Conservation (phyloP, 441 rosid genomes). For the Gossypium gossypioides region DNA sequence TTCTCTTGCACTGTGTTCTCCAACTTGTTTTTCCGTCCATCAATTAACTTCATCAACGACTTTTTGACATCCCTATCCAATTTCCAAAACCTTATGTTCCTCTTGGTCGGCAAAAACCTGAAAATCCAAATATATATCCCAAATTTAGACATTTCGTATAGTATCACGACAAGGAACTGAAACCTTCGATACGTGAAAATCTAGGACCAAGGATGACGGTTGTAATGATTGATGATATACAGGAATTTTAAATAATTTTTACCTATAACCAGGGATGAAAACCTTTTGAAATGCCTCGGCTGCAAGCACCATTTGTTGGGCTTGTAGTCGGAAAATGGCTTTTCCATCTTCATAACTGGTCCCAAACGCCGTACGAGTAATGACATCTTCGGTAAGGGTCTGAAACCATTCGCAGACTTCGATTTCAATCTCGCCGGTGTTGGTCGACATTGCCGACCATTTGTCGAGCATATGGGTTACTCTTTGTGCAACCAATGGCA, state of each 20-base stretch:
- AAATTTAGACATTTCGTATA: neutral
- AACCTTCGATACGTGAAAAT: neutral
- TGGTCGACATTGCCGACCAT: constrained; percentile 40
- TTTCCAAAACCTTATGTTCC: constrained; percentile 69
- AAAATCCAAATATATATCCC: neutral
- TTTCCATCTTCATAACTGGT: constrained; percentile 75
- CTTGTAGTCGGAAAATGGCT: constrained; percentile 63
- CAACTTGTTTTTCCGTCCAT: constrained; percentile 26
- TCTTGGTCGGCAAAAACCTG: constrained; percentile 49
- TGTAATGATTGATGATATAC: neutral
- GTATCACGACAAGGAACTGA: neutral
- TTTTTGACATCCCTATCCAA: constrained; percentile 60
- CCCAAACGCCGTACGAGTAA: constrained; percentile 72
- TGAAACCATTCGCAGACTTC: constrained; percentile 85
- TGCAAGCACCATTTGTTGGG: constrained; percentile 66
- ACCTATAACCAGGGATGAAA: constrained; percentile 84
- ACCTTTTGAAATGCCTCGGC: constrained; percentile 77
- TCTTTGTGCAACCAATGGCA: constrained; percentile 67
- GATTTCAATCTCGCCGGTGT: constrained; percentile 41
- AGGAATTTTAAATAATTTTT: neutral
- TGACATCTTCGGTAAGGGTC: constrained; percentile 68
- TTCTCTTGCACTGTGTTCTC: neutral
- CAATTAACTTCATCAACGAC: constrained; percentile 52
- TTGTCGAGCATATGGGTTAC: constrained; percentile 65
- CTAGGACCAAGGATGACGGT: neutral